Conservation (phyloP, 345 rosid species). For the Bruguiera sexangula region DNA sequence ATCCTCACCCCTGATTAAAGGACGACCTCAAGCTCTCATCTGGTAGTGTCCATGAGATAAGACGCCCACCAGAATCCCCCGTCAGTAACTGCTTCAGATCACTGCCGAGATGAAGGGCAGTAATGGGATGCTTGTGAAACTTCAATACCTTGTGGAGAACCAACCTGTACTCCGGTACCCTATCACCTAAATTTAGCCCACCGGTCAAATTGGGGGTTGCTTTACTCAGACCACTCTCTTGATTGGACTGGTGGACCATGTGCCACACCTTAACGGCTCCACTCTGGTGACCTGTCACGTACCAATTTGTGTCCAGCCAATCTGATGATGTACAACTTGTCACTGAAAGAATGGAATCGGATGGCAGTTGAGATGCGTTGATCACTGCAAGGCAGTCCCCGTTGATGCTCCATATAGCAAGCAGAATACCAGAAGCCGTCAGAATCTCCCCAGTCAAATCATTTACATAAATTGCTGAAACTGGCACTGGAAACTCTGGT, state of each 20-base stretch:
- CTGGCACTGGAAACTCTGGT: slow-evolving; percentile 77
- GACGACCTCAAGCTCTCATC: slow-evolving; percentile 74
- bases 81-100: slow-evolving; percentile 91
- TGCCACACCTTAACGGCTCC: slow-evolving; percentile 98
- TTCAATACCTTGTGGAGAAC: slow-evolving; percentile 79
- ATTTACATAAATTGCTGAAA: slow-evolving; percentile 86
- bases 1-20: slow-evolving; percentile 47
- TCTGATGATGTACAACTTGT: slow-evolving; percentile 81
- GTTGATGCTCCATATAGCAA: slow-evolving; percentile 96
- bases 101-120: slow-evolving; percentile 71
- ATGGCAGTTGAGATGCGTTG: slow-evolving; percentile 90
- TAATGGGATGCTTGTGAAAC: slow-evolving; percentile 81
- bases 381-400: slow-evolving; percentile 94
- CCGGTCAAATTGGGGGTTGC: slow-evolving; percentile 41
- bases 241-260: slow-evolving; percentile 72
- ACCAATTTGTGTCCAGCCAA: slow-evolving; percentile 94
- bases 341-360: slow-evolving; percentile 85
- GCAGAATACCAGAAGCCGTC: slow-evolving; percentile 93
- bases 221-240: slow-evolving; percentile 45
- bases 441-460: slow-evolving; percentile 91
- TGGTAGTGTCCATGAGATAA: slow-evolving; percentile 89
- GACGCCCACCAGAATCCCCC: slow-evolving; percentile 86
- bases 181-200: slow-evolving; percentile 59
- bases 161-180: slow-evolving; percentile 73
- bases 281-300: slow-evolving; percentile 97